These are phyloP conservation scores for Calonectria henricotiae DNA, from an alignment of 2,329 filamentous ascomycete species.

Conservation along the genomic window DNA sequence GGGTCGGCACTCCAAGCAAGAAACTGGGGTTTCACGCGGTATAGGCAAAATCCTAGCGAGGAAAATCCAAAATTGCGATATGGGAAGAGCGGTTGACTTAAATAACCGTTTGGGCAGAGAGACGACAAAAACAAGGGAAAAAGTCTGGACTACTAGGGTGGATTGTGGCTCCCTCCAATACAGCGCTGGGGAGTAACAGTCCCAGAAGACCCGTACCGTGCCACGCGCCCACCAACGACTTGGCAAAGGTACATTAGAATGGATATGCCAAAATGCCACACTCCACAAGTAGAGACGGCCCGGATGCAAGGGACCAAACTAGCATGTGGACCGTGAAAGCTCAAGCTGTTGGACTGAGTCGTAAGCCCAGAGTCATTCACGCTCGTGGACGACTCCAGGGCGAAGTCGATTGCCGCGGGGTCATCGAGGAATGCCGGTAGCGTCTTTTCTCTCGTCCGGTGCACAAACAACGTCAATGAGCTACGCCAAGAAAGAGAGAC, in stretches of 20 bases:
- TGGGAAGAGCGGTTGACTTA: constrained; percentile 40
- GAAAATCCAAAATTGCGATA: neutral
- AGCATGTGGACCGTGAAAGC: constrained; percentile 30
- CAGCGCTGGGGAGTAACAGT: constrained; percentile 8
- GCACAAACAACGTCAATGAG: neutral
- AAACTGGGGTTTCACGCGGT: neutral
- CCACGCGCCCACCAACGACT: constrained; percentile 7
- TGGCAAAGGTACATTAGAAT: constrained; percentile 14
- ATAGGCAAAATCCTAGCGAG: constrained; percentile 6
- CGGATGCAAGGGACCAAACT: constrained; percentile 37
- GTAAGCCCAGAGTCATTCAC: constrained; percentile 36
- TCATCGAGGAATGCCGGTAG: constrained; percentile 1
- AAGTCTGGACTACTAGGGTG: constrained; percentile 35
- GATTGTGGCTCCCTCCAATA: constrained; percentile 29
- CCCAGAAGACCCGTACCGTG: constrained; percentile 10
- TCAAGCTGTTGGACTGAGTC: constrained; percentile 30
- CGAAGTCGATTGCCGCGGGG: constrained; percentile 10
- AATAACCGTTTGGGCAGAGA: constrained; percentile 41
- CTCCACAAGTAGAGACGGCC: constrained; percentile 26
- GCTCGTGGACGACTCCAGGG: constrained; percentile 6
- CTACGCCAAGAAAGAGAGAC: constrained; percentile 1
- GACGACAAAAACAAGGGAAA: constrained; percentile 33
- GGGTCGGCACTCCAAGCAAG: constrained; percentile 2
- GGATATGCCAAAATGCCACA: constrained; percentile 36
- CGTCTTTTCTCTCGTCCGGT: constrained; percentile 3